Evolutionary conservation across 768 basidiomycete genomes (phyloP), one percentile per base, ranked within the genome.

Genomic region (Macrolepiota fuliginosa): DNA sequence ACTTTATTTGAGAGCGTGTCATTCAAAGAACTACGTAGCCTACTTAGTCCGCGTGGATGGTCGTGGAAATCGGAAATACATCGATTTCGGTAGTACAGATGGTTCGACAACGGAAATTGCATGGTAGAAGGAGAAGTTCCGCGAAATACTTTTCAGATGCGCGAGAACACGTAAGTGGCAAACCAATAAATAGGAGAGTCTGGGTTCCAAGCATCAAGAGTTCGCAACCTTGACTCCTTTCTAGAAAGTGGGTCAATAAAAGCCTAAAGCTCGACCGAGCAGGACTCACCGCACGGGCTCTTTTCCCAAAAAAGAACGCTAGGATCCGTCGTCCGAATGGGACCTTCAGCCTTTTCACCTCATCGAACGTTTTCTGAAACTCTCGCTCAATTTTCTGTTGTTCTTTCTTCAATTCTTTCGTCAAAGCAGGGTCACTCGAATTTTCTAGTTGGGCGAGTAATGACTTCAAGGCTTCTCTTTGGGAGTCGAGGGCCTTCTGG

Each of bases 401-500:
- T 49, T 52, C 54, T 47, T 56, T 57, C 25, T 35, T 32, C 17
- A 57, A 32, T 35, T 56, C 56, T 29, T 39, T 50, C 45, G 22
- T 36, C 24, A 52, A 25, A 12, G 12, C 27, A 17, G 50, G 56
- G 36, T 62, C 56, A 32, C 53, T 56, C 19, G 46, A 35, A n/a
- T 62, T 58, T 10, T 58, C 56, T n/a, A 58, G 15, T 42, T 57
- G 46, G 13, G 32, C 47, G 4, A 58, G 0, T 15, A 58, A 12
- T 0, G 36, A 25, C 2, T 58, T 50, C 46, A 58, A 36, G 29
- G 47, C 17, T 11, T 66, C 61, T 55, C 65, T 66, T 64, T 72
- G 72, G 22, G 67, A 55, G 17, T 65, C 64, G 15, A 75, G 59
- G n/a, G 69, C 60, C 37, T 68, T 67, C 36, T 70, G 67, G 13